Percentiles rank a stretch among this genome's conserved stretches.
phyloP scores from a whole-genome alignment of 2,329 filamentous ascomycete species.

The Aspergillus melleus region DNA sequence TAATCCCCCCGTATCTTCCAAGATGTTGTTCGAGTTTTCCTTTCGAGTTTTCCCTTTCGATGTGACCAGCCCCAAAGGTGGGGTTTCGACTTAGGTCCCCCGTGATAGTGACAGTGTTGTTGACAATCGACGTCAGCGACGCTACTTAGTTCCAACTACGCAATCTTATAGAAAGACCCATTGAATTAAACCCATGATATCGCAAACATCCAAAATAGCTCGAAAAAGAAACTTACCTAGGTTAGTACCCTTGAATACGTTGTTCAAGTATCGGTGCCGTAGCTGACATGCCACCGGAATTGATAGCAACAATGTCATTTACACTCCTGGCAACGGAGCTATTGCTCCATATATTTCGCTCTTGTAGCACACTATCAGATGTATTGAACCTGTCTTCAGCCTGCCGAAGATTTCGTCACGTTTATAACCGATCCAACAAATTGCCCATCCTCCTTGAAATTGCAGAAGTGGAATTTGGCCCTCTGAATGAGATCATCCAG shows the following conservation, averaged over 20 bases:
- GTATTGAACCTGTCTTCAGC: constrained; percentile 56
- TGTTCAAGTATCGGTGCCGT: background rate
- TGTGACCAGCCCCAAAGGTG: constrained; percentile 32
- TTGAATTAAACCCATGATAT: background rate
- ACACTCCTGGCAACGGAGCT: constrained; percentile 59
- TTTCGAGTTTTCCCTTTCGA: constrained; percentile 6
- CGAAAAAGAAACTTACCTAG: too few relatives aligned
- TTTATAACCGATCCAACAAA: constrained; percentile 56
- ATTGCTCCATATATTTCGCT: constrained; percentile 57
- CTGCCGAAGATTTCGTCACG: constrained; percentile 54
- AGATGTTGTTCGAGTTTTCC: constrained; percentile 6
- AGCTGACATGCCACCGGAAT: background rate
- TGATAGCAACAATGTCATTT: constrained; percentile 50
- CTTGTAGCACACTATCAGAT: constrained; percentile 53
- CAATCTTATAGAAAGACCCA: background rate
- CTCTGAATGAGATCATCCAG: constrained; percentile 59
- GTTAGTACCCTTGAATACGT: background rate
- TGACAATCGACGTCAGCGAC: constrained; percentile 16
- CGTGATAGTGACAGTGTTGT: constrained; percentile 19
- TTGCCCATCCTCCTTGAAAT: constrained; percentile 55
- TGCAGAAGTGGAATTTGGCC: constrained; percentile 58
- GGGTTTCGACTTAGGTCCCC: constrained; percentile 30
- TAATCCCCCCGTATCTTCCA: background rate
- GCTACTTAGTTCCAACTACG: constrained; percentile 4
- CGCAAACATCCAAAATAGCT: background rate